Evolutionary conservation across 73 alveolate species (phyloP).

Genomic region (Paraurostyla sp.): DNA sequence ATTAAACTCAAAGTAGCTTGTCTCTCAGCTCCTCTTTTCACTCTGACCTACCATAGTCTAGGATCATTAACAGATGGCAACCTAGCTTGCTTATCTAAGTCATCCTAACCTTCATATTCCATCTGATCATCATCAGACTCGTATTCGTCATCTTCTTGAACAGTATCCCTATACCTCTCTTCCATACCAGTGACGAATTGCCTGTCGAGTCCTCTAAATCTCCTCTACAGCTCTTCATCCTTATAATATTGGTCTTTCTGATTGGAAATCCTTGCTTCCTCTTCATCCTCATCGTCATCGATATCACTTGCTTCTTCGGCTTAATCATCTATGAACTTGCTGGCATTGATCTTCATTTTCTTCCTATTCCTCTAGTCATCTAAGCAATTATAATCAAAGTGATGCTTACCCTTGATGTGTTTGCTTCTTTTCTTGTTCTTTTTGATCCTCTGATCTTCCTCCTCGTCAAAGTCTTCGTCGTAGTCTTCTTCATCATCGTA

Average conservation of each 20-base stretch:
- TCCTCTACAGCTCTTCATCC: background rate
- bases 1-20: slow-evolving; percentile 81
- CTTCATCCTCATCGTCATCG: slow-evolving; percentile 70
- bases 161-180: slow-evolving; percentile 25
- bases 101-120: slow-evolving; percentile 65
- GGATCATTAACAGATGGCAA: slow-evolving; percentile 89
- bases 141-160: background rate
- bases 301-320: slow-evolving; percentile 77
- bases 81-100: slow-evolving; percentile 71
- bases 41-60: slow-evolving; percentile 87
- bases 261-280: slow-evolving; percentile 58
- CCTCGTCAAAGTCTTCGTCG: slow-evolving; percentile 43
- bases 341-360: slow-evolving; percentile 9
- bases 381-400: background rate
- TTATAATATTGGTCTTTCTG: slow-evolving; percentile 45
- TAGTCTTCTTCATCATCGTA: background rate
- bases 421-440: slow-evolving; percentile 32
- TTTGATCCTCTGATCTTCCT: slow-evolving; percentile 11
- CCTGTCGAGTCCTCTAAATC: background rate
- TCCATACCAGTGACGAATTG: slow-evolving; percentile 3
- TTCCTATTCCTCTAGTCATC: slow-evolving; percentile 45
- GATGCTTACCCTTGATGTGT: slow-evolving; percentile 1
- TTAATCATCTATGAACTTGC: slow-evolving; percentile 63
- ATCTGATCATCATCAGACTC: slow-evolving; percentile 43
- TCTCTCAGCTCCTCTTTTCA: slow-evolving; percentile 91